phyloP scores from a whole-genome alignment of 2,329 filamentous ascomycete species.

The Aspergillus novofumigatus region DNA sequence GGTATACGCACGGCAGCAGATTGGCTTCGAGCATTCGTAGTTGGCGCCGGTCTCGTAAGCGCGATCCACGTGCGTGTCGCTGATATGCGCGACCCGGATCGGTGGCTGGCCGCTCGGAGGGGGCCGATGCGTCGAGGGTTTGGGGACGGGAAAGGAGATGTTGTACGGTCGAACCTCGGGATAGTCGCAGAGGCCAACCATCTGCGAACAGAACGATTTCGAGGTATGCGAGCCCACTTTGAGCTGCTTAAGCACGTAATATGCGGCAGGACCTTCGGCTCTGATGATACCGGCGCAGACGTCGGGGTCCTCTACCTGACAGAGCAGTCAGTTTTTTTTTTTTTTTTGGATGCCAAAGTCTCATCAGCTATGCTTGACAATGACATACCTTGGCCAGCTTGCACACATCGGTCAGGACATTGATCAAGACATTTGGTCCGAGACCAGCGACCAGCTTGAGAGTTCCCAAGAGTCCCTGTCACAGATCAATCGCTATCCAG shows the following conservation, averaged over 20 bases:
- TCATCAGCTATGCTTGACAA: background rate
- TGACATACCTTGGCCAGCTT: constrained; percentile 30
- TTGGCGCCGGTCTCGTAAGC: constrained; percentile 52
- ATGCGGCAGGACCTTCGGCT: constrained; percentile 52
- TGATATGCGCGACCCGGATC: constrained; percentile 56
- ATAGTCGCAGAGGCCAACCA: constrained; percentile 53
- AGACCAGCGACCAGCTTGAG: constrained; percentile 44
- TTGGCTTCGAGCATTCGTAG: constrained; percentile 54
- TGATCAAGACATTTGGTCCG: constrained; percentile 42
- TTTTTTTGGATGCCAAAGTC: background rate
- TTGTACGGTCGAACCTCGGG: constrained; percentile 44
- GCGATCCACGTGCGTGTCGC: constrained; percentile 57
- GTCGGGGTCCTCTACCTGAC: constrained; percentile 49
- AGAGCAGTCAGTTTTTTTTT: background rate
- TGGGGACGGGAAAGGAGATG: constrained; percentile 43
- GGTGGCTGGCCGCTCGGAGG: constrained; percentile 46
- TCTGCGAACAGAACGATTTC: constrained; percentile 49
- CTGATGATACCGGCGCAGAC: constrained; percentile 53
- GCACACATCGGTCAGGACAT: constrained; percentile 35
- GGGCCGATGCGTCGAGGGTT: constrained; percentile 36
- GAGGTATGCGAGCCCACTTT: constrained; percentile 48
- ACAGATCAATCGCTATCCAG: background rate
- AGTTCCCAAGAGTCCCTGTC: constrained; percentile 31
- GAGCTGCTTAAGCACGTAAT: constrained; percentile 47
- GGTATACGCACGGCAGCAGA: constrained; percentile 56